A percentile compares a stretch with the other conserved stretches of the same genome.
Conservation (phyloP, 1,139 yeast genomes). For the Scheffersomyces insectosa region DNA sequence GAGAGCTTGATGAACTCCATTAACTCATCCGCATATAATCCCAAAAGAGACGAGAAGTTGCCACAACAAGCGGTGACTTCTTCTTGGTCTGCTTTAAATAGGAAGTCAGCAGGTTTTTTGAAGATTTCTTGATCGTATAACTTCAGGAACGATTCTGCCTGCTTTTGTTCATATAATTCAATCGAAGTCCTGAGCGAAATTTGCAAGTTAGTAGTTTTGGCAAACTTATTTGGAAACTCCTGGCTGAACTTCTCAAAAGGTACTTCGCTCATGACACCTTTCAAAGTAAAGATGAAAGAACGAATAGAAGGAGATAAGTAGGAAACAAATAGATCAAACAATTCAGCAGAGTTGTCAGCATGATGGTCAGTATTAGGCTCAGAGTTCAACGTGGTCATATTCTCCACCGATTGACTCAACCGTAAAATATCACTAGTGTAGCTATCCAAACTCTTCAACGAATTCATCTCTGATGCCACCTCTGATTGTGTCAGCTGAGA, state of each 20-base stretch:
- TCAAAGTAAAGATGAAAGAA: constrained; percentile 64
- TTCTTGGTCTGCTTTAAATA: constrained; percentile 66
- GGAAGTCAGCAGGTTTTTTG: constrained; percentile 33
- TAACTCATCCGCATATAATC: constrained; percentile 63
- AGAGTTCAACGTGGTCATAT: constrained; percentile 19
- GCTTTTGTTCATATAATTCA: constrained; percentile 56
- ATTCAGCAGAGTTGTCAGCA: constrained; percentile 46
- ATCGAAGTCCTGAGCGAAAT: constrained; percentile 55
- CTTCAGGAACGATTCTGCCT: constrained; percentile 55
- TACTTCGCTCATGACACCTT: constrained; percentile 58
- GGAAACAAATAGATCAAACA: constrained; percentile 66
- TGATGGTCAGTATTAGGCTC: constrained; percentile 19
- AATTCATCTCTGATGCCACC: background rate
- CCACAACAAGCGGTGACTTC: constrained; percentile 87
- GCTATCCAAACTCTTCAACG: constrained; percentile 17
- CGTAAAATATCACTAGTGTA: constrained; percentile 15
- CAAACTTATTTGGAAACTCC: constrained; percentile 29
- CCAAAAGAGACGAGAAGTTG: constrained; percentile 67
- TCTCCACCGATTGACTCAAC: constrained; percentile 29
- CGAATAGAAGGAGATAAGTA: constrained; percentile 74
- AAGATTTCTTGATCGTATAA: constrained; percentile 63
- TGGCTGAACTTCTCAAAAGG: constrained; percentile 49
- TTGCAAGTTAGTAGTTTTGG: constrained; percentile 43
- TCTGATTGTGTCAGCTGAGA: constrained; percentile 12
- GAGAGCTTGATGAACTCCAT: constrained; percentile 48